Evolutionary conservation across 257 asterid species (phyloP).

Genomic region (Leonotis leonurus): DNA sequence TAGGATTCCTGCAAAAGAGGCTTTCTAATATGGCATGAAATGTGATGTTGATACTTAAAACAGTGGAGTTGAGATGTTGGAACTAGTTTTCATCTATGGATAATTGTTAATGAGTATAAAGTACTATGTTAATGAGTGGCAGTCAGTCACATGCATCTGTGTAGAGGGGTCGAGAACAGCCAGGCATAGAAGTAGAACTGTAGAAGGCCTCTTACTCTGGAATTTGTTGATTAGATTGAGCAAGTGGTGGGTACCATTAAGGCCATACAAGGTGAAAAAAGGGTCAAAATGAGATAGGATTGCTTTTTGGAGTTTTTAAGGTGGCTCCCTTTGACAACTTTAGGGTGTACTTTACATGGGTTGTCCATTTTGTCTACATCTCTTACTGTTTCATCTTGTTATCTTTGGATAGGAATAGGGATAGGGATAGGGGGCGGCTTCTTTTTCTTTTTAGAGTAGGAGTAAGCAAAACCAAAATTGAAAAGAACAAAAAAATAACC

Average conservation of each 20-base stretch:
- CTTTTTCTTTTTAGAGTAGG: not conserved
- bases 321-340: slow-evolving; percentile 9
- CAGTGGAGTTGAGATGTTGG: too few relatives aligned
- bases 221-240: slow-evolving; percentile 15
- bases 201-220: slow-evolving; percentile 3
- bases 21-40: too few relatives aligned
- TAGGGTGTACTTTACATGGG: not conserved
- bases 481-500: not conserved
- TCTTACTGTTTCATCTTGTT: not conserved
- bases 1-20: too few relatives aligned
- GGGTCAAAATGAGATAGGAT: not conserved
- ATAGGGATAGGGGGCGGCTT: too few relatives aligned
- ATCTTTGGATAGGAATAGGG: not conserved
- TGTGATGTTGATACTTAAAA: too few relatives aligned
- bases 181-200: too few relatives aligned
- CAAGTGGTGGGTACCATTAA: slow-evolving; percentile 1
- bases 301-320: slow-evolving; percentile 8
- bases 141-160: slow-evolving; percentile 13
- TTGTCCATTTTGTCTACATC: slow-evolving; percentile 10
- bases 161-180: slow-evolving; percentile 6
- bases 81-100: too few relatives aligned
- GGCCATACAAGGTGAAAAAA: not conserved
- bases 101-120: too few relatives aligned
- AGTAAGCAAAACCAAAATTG: not conserved
- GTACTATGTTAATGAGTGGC: too few relatives aligned